Base-by-base conservation (phyloP, 2,329 filamentous ascomycete genomes). In the Ophiosphaerella herpotricha region DNA sequence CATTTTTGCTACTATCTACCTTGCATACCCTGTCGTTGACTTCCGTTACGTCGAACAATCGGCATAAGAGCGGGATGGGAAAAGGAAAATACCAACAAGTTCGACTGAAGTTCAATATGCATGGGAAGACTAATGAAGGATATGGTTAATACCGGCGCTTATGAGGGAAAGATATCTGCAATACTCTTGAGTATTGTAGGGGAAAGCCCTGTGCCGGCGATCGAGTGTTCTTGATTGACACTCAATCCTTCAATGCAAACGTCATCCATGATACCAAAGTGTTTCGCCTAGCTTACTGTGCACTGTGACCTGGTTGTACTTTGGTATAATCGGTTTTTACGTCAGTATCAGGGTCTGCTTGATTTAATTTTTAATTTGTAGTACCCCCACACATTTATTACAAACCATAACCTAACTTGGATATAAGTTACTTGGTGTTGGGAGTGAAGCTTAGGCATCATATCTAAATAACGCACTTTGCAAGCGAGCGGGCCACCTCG, bases 141-240 rank as follows among this genome's bases (percentile, higher is more conserved):
- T 58, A 63, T 62, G 60, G 70, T 71, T 67, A 63, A 67, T 66
- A 67, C 65, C 82, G 78, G 87, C 86, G 88, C 91, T 97, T 82
- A 97, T 89, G 92, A 97, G 91, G 93, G 93, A 97, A 97, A 97
- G 93, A 97, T 91, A 96, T 62, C 88, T 29, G 26, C 91, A 83
- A 77, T 75, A 76, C 65, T 64, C 12, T 39, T 43, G 43, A 48
- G 52, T 54, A 66, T 74, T 39, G 33, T 78, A 87, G 91, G 92
- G 91, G 93, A 97, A 97, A 91, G 93, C 93, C 93, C 91, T 97
- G 92, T 94, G 85, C 82, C 85, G 81, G 84, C 82, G 84, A 84
- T 67, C 82, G 84, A 87, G 89, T 58, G 85, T 85, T 90, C 90
- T 93, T 95, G 75, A 93, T 80, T 87, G 90, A 91, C 87, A 83